These are phyloP conservation scores for Colletotrichum melonis DNA, from an alignment of 2,329 filamentous ascomycete species.

Conservation along the genomic window DNA sequence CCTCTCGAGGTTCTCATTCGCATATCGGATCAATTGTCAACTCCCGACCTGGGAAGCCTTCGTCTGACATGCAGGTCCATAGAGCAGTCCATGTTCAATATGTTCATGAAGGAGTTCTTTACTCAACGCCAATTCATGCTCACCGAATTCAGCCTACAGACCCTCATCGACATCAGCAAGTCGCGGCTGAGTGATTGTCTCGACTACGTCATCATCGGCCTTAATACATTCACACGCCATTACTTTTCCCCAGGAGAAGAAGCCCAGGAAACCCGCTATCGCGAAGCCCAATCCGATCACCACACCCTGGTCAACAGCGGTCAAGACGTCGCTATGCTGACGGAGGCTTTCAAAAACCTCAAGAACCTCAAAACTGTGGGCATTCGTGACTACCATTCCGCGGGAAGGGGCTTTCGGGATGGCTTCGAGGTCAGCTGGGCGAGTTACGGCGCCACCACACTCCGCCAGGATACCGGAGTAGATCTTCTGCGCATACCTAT, in stretches of 20 bases:
- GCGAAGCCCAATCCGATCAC: not conserved
- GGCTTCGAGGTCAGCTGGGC: slow-evolving; percentile 55
- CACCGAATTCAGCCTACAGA: slow-evolving; percentile 64
- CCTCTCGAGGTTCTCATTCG: slow-evolving; percentile 70
- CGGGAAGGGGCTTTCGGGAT: slow-evolving; percentile 60
- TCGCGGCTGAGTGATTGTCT: slow-evolving; percentile 53
- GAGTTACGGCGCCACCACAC: slow-evolving; percentile 63
- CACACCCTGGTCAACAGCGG: not conserved
- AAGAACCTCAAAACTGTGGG: slow-evolving; percentile 66
- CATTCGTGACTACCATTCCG: slow-evolving; percentile 68
- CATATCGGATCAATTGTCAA: slow-evolving; percentile 64
- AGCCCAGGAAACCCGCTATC: slow-evolving; percentile 31
- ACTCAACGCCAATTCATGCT: slow-evolving; percentile 74
- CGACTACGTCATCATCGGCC: slow-evolving; percentile 60
- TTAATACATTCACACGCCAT: slow-evolving; percentile 45
- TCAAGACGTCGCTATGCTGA: slow-evolving; percentile 63
- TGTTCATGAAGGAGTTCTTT: slow-evolving; percentile 73
- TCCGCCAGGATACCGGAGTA: slow-evolving; percentile 48
- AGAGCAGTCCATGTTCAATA: slow-evolving; percentile 64
- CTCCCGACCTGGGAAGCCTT: slow-evolving; percentile 64
- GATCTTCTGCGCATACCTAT: slow-evolving; percentile 25
- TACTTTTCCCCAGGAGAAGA: slow-evolving; percentile 27
- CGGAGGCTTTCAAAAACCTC: slow-evolving; percentile 66
- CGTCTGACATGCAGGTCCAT: slow-evolving; percentile 66
- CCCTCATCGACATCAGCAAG: slow-evolving; percentile 64